Base-by-base conservation (phyloP, 2,329 filamentous ascomycete genomes). In the Microthyrium microscopicum region DNA sequence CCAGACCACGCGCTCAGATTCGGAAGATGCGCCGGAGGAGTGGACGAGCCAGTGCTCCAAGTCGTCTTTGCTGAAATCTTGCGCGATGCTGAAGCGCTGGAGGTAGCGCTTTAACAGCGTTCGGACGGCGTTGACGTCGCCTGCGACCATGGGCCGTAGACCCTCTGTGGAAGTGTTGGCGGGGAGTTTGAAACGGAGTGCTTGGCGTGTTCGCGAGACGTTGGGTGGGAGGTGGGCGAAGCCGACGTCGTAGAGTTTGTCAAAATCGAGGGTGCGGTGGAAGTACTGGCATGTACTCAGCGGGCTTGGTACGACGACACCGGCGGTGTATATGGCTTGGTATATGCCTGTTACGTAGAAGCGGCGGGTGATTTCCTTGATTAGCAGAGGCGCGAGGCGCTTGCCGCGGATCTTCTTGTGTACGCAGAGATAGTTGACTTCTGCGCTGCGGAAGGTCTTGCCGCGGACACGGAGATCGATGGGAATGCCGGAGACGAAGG, bases 341-440 rank as follows among this genome's bases (percentile, higher is more conserved):
- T 79, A 95, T 43, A 91, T 77, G 36, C 77, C 80, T 42, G 79
- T 66, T 30, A 84, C 59, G 56, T 95, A 91, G 63, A 83, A 92
- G 41, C 84, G 71, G 30, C 89, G 77, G 4, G 89, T 98, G 46
- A 98, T 83, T 54, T 98, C 89, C 57, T 94, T 94, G 64, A 98
- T 98, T 34, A 98, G 71, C 2, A 95, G 79, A 0, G 89, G 89
- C 0, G 89, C 76, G 27, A 98, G 72, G 34, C 89, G 77, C 63
- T 95, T 94, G 37, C 80, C 74, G 32, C 89, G 81, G 20, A 98
- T 73, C 60, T 95, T 95, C 66, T 95, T 95, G 66, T 98, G 89
- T 35, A 98, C 77, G 50, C 85, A 92, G 43, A 98, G 75, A 59
- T 95, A 98, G 63, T 98, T 98, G 58, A 98, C 89, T 55, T 98